A percentile compares a stretch with the other conserved stretches of the same genome.
Conservation (phyloP, 202 grass and related monocot genomes). For the Hordeum pubiflorum region DNA sequence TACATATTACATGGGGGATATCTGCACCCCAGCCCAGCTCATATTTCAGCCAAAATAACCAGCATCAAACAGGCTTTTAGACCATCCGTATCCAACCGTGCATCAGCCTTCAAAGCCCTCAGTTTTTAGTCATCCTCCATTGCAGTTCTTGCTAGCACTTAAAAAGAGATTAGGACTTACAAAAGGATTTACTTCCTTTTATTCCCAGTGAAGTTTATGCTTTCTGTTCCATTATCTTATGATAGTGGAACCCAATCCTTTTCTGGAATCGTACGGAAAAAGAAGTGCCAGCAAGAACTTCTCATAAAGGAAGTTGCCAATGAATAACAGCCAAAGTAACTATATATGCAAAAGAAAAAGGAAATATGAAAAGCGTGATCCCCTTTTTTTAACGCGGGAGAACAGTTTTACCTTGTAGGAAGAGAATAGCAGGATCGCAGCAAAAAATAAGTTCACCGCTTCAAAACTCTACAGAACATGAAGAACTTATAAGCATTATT, state of each 20-base stretch:
- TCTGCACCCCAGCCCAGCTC: too few relatives aligned
- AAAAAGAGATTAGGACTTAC: not conserved
- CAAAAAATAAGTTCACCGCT: conserved; percentile 80
- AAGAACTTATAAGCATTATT: conserved; percentile 19
- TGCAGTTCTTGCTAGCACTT: not conserved
- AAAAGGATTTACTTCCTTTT: not conserved
- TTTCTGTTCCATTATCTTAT: too few relatives aligned
- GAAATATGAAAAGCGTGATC: conserved; percentile 6
- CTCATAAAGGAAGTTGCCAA: conserved; percentile 16
- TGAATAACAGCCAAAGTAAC: conserved; percentile 5
- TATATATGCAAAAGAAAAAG: not conserved
- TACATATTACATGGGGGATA: too few relatives aligned
- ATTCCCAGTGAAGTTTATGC: not conserved
- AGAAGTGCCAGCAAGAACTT: not conserved
- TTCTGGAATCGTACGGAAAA: too few relatives aligned
- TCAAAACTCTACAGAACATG: conserved; percentile 82
- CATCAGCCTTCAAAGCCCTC: too few relatives aligned
- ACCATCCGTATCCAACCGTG: too few relatives aligned
- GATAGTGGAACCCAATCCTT: too few relatives aligned
- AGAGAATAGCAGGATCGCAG: conserved; percentile 78
- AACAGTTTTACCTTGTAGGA: conserved; percentile 74
- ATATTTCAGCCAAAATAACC: too few relatives aligned
- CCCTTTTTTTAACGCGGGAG: not conserved
- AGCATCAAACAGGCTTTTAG: too few relatives aligned
- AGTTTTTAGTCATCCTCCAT: too few relatives aligned